Evolutionary conservation across 768 basidiomycete genomes (phyloP).

Genomic region (Boletales sp.): DNA sequence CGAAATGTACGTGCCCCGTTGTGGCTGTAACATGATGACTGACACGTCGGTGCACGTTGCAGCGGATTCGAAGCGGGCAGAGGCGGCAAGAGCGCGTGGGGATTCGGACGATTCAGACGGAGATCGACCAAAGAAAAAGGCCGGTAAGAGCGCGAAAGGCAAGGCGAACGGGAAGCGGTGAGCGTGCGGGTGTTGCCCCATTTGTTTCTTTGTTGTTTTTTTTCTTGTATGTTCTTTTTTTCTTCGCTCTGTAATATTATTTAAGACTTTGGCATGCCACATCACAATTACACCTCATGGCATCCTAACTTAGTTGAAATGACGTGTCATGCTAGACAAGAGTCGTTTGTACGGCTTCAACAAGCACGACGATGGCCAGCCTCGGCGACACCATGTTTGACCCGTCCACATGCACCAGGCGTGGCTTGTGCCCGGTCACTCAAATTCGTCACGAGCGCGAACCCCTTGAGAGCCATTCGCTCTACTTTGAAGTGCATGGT

Average conservation of each 20-base stretch:
- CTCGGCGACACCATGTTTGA: constrained; percentile 37
- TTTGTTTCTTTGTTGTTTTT: too few relatives aligned
- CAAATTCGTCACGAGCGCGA: constrained; percentile 43
- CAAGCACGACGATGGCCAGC: too few relatives aligned
- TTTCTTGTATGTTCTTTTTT: too few relatives aligned
- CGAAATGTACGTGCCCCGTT: constrained; percentile 55
- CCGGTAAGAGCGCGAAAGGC: constrained; percentile 26
- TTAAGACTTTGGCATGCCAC: too few relatives aligned
- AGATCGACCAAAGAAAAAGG: constrained; percentile 43
- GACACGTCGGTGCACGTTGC: neutral
- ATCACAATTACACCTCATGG: too few relatives aligned
- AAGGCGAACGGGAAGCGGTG: constrained; percentile 43
- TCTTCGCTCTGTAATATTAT: too few relatives aligned
- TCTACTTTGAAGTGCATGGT: constrained; percentile 82
- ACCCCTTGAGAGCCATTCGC: constrained; percentile 60
- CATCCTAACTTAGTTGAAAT: too few relatives aligned
- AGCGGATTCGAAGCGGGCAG: constrained; percentile 51
- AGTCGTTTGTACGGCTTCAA: too few relatives aligned
- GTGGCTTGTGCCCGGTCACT: constrained; percentile 76
- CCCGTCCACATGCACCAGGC: constrained; percentile 55
- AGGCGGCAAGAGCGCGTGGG: constrained; percentile 35
- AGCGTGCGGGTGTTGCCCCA: constrained; percentile 10
- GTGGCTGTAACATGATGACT: neutral
- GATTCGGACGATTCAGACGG: constrained; percentile 55
- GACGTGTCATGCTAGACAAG: too few relatives aligned